A percentile compares a stretch with the other conserved stretches of the same genome.
These are phyloP conservation scores for Talaromyces verruculosus DNA, from an alignment of 2,329 filamentous ascomycete species.

Conservation along the genomic window DNA sequence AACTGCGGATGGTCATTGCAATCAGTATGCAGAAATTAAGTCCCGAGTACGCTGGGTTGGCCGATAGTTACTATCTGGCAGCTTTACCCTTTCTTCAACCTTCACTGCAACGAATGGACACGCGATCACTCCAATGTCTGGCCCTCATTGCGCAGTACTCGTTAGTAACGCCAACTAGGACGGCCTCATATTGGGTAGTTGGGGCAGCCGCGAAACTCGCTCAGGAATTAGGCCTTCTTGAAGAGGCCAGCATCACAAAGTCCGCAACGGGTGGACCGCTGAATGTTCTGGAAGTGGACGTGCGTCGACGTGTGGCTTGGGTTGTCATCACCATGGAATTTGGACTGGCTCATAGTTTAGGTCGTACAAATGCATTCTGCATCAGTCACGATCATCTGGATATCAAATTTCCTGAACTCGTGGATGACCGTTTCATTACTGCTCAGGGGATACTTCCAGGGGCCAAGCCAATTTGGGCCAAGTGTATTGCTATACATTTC, in stretches of 20 bases:
- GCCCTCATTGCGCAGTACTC: constrained; percentile 88
- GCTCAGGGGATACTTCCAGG: constrained; percentile 68
- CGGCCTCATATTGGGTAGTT: constrained; percentile 89
- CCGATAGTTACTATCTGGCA: constrained; percentile 91
- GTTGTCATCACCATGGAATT: constrained; percentile 85
- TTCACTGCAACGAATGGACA: constrained; percentile 81
- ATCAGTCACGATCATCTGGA: constrained; percentile 79
- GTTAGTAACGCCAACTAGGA: constrained; percentile 84
- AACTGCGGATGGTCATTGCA: constrained; percentile 86
- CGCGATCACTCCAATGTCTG: constrained; percentile 87
- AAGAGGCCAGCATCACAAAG: constrained; percentile 80
- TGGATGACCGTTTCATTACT: constrained; percentile 81
- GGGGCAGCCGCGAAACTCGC: constrained; percentile 84
- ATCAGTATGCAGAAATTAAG: constrained; percentile 93
- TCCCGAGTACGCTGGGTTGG: constrained; percentile 83
- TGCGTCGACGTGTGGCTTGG: constrained; percentile 87
- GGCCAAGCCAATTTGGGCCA: constrained; percentile 73
- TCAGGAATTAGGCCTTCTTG: constrained; percentile 82
- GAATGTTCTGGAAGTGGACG: constrained; percentile 77
- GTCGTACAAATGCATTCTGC: constrained; percentile 80
- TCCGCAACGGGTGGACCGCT: constrained; percentile 60
- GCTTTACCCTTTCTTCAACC: constrained; percentile 82
- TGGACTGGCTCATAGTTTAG: constrained; percentile 82
- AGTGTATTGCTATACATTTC: constrained; percentile 87
- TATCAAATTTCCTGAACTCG: constrained; percentile 78